Evolutionary conservation across 108 stramenopile species (phyloP), one percentile per base, ranked within the genome.

Genomic region (Pelagomonas calceolata): DNA sequence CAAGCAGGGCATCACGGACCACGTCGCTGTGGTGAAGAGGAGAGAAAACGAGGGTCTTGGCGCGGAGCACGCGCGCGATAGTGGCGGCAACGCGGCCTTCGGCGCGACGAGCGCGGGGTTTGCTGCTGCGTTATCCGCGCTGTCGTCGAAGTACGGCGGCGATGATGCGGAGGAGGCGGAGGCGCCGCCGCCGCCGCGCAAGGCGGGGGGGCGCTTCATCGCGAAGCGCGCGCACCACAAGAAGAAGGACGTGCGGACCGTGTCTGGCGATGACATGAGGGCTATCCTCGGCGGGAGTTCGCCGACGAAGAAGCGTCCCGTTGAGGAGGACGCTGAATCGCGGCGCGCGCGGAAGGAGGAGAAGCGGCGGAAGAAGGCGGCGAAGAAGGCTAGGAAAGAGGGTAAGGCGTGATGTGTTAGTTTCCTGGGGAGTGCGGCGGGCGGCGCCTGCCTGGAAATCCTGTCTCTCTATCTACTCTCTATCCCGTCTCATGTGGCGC

Each of bases 1-100:
- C 36, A 77, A 78, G 65, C 76, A 86, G 33, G 85, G 85, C n/a
- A 76, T 72, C 31, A 69, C 64, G 29, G 43, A 66, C 32, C 84
- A 86, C 73, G 69, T 86, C 63, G 79, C 75, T 35, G 80, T 85
- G 26, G 39, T 39, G n/a, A 81, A 80, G 72, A 72, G 81, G 32
- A 66, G 70, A 4, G 81, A 84, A 36, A 80, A 69, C 43, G 66
- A 78, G 16, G 85, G 85, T 33, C 68, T 85, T 12, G 83, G 83
- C 30, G 75, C 12, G 9, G 39, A 43, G 39, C 39, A 65, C 33
- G 65, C 43, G 33, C 39, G 51, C 21, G 81, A 82, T 70, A 67
- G 68, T 26, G 66, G 68, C n/a, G 81, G 81, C 34, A 80, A 77
- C 45, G 73, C 73, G 0, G 81, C 80, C 36, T 82, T 80, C 73